Conservation (phyloP, 805 yeast species). For the Pichia sporocuriosa region DNA sequence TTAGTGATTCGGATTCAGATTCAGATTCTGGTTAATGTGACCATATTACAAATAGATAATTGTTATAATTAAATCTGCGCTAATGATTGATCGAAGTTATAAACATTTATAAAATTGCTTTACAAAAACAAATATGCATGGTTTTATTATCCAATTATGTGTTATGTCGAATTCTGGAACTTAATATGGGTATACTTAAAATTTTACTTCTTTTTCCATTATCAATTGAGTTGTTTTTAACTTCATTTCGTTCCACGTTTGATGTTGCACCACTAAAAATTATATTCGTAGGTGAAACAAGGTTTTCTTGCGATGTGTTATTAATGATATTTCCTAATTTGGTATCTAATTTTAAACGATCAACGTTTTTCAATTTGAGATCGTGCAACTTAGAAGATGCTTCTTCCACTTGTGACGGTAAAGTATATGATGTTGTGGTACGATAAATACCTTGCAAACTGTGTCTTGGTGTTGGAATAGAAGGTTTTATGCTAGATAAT, state of each 20-base stretch:
- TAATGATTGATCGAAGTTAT: too few species aligned
- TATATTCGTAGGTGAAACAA: constrained; percentile 5
- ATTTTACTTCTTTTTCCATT: constrained; percentile 12
- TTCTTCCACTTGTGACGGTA: constrained; percentile 20
- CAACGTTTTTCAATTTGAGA: constrained; percentile 25
- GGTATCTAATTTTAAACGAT: constrained; percentile 24
- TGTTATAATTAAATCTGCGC: too few species aligned
- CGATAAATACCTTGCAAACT: background rate
- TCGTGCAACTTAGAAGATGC: constrained; percentile 25
- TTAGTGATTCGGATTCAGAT: too few species aligned
- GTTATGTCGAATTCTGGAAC: constrained; percentile 20
- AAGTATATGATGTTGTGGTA: constrained; percentile 5
- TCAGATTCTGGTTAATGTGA: too few species aligned
- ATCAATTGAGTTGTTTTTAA: background rate
- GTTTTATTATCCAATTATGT: constrained; percentile 6
- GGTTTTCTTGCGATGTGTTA: constrained; percentile 22
- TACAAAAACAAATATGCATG: too few species aligned
- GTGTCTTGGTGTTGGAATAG: constrained; percentile 9
- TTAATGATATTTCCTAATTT: constrained; percentile 21
- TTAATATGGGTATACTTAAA: constrained; percentile 29
- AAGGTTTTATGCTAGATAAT: background rate
- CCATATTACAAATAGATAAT: too few species aligned
- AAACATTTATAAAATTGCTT: too few species aligned
- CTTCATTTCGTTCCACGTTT: background rate
- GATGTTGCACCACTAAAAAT: background rate